Base-by-base conservation (phyloP, 78 protist genomes). In the Dictyostelium purpureum region DNA sequence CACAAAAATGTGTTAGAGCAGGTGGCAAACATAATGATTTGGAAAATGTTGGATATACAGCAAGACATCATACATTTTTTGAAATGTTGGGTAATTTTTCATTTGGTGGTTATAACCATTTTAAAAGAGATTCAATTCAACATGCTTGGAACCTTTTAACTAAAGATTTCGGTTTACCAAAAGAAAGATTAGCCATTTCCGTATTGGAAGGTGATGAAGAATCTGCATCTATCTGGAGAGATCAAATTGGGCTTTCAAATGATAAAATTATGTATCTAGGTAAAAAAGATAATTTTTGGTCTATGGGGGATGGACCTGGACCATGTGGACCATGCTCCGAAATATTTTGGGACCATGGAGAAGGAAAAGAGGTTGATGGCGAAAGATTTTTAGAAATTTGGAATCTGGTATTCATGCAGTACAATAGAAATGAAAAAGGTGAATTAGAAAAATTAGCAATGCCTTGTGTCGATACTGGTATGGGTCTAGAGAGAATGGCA, bases 261-360 rank as follows among this genome's bases (percentile, higher is more conserved):
- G 94, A 93, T 3, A 82, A 79, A 6, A 81, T 94, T 37, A 18
- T 71, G 43, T 83, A 76, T 28, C 45, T 35, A 31, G 90, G 95
- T 18, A 71, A 66, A 87, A 54, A 16, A 12, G 96, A 94, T 78
- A 96, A 96, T 38, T 94, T 70, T 38, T 96, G 97, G 97, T 45
- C 87, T 28, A 90, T 88, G 95, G 95, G 95, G 6, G 96, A 79
- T 43, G 95, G 89, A 9, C 37, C 77, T 4, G 98, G 98, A 0
- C 98, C 98, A 2, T 96, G 98, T 33, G 98, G 98, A 4, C 96
- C 96, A 4, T 89, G 98, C 77, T 88, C 98, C 4, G 98, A 96
- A 70, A 94, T 96, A 4, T 89, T 79, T 51, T 96, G 90, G 90
- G 90, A 89, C 21, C 69, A 79, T 38, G 89, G 77, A 3, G 47